Evolutionary conservation across 345 rosid genomes (phyloP).

Genomic region (Limnanthes douglasii): DNA sequence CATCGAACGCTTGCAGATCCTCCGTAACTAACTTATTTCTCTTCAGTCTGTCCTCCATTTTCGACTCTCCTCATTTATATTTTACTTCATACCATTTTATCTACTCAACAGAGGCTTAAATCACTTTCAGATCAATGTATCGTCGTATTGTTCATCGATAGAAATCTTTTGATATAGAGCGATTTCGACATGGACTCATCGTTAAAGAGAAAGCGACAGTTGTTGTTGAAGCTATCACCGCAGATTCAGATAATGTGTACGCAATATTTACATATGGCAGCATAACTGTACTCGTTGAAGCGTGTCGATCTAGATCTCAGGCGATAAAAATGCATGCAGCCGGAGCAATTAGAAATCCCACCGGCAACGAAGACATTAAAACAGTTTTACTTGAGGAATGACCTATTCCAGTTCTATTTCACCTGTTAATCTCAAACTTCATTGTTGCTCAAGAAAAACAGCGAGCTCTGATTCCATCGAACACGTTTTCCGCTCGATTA

Average conservation of each 20-base stretch:
- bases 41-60: conserved; percentile 37
- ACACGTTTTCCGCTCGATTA: conserved; percentile 29
- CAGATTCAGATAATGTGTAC: not conserved
- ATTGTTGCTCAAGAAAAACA: no score
- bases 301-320: not conserved
- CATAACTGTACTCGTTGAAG: not conserved
- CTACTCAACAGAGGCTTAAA: conserved; percentile 58
- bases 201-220: not conserved
- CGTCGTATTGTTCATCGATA: conserved; percentile 34
- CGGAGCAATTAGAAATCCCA: no score
- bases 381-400: no score
- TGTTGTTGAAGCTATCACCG: not conserved
- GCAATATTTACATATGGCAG: not conserved
- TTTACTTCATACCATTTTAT: conserved; percentile 48
- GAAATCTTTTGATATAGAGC: conserved; percentile 73
- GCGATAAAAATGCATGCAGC: no score
- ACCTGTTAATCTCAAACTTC: no score
- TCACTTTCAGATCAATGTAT: conserved; percentile 49
- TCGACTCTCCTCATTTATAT: conserved; percentile 59
- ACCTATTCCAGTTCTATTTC: no score
- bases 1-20: conserved; percentile 61
- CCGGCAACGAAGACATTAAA: no score
- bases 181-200: conserved; percentile 75
- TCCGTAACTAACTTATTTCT: conserved; percentile 44
- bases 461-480: conserved; percentile 32